Percentiles rank a stretch among this genome's conserved stretches.
These are phyloP conservation scores for Osmanthus fragrans DNA, from an alignment of 257 asterid genomes.

Conservation along the genomic window DNA sequence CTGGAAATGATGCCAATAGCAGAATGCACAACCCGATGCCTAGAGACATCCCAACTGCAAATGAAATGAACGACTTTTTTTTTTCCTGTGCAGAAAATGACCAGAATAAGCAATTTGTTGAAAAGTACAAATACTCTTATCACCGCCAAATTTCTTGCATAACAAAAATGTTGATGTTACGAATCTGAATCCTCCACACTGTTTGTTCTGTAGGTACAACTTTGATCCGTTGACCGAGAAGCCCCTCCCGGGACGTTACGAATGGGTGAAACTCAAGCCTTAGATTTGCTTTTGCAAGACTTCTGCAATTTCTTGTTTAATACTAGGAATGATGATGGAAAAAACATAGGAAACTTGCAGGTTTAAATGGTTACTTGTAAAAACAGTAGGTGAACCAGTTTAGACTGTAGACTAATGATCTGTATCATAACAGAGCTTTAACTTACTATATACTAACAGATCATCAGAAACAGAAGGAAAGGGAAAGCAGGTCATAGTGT, in stretches of 20 bases:
- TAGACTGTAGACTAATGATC: conserved; percentile 41
- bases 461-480: conserved; percentile 24
- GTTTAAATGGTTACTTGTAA: conserved; percentile 24
- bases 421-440: conserved; percentile 40
- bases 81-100: conserved; percentile 24
- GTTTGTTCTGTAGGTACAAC: conserved; percentile 38
- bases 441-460: conserved; percentile 35
- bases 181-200: not conserved
- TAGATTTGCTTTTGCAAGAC: conserved; percentile 12
- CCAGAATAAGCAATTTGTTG: conserved; percentile 28
- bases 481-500: conserved; percentile 9
- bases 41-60: conserved; percentile 20
- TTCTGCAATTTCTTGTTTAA: conserved; percentile 22
- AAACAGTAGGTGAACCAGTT: conserved; percentile 27
- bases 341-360: conserved; percentile 11
- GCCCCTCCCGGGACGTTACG: conserved; percentile 38
- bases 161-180: not conserved
- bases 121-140: conserved; percentile 24
- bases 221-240: conserved; percentile 33
- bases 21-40: conserved; percentile 12
- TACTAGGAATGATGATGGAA: conserved; percentile 19
- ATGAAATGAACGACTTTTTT: conserved; percentile 27
- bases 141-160: not conserved
- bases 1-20: conserved; percentile 11
- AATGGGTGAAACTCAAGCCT: conserved; percentile 33